Evolutionary conservation across 2,329 filamentous ascomycete species (phyloP).

Genomic region (Colletotrichum liaoningense): DNA sequence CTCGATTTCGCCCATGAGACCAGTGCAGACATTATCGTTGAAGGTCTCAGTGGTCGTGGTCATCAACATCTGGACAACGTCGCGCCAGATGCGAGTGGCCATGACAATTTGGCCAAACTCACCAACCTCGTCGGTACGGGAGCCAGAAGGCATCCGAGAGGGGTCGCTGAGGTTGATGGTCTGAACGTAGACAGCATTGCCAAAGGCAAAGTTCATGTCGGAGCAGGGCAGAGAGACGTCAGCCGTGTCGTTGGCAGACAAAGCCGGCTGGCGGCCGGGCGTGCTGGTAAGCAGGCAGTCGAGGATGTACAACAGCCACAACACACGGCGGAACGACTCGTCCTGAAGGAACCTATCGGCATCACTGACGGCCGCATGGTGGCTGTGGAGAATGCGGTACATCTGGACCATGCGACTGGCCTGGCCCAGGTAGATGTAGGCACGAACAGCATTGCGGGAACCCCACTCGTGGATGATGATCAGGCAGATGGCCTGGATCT

Average conservation of each 20-base stretch:
- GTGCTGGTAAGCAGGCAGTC: constrained; percentile 73
- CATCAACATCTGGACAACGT: constrained; percentile 71
- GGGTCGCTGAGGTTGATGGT: constrained; percentile 59
- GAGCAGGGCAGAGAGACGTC: constrained; percentile 69
- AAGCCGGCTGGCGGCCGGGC: constrained; percentile 67
- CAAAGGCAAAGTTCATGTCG: constrained; percentile 73
- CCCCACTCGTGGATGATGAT: constrained; percentile 74
- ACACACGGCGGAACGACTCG: constrained; percentile 69
- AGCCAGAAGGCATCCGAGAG: constrained; percentile 51
- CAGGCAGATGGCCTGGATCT: constrained; percentile 71
- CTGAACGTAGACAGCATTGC: constrained; percentile 68
- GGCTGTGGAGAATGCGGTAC: constrained; percentile 69
- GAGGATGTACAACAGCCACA: constrained; percentile 73
- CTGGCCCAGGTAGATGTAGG: constrained; percentile 72
- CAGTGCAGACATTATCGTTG: constrained; percentile 63
- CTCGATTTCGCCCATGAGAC: constrained; percentile 66
- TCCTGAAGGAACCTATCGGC: constrained; percentile 71
- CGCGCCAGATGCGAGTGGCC: constrained; percentile 71
- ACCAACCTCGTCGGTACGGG: constrained; percentile 63
- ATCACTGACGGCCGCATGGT: constrained; percentile 60
- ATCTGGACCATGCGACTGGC: constrained; percentile 74
- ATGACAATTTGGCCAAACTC: constrained; percentile 72
- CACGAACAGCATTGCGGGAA: constrained; percentile 69
- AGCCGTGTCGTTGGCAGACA: constrained; percentile 64
- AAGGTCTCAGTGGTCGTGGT: constrained; percentile 63